Evolutionary conservation across 176 grass and related monocot species (phyloP).

Genomic region (Ensete glaucum): DNA sequence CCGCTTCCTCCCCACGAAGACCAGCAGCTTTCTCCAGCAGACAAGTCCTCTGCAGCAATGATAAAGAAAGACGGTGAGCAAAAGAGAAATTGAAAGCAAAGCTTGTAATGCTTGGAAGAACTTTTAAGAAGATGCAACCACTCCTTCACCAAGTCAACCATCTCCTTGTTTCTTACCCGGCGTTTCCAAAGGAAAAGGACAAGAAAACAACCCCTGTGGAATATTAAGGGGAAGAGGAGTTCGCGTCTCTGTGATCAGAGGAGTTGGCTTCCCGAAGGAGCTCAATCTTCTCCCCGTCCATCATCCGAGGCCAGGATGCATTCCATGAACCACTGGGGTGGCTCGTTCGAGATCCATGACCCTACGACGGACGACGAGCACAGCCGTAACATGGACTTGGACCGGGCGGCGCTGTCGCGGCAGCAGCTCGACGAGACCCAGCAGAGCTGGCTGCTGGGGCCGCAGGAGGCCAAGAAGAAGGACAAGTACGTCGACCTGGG

Average conservation of each 20-base stretch:
- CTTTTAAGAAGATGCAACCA: slow-evolving; percentile 1
- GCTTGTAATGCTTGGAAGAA: not conserved
- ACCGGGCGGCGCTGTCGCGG: slow-evolving; percentile 55
- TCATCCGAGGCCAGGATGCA: not conserved
- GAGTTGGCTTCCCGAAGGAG: not conserved
- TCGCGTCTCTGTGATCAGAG: not conserved
- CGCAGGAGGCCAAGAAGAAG: slow-evolving; percentile 84
- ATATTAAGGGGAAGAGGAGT: not conserved
- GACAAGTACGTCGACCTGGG: slow-evolving; percentile 88
- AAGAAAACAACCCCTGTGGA: not conserved
- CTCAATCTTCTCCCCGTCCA: not conserved
- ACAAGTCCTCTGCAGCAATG: too few relatives aligned
- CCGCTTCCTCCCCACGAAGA: not conserved
- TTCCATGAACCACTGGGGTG: slow-evolving; percentile 79
- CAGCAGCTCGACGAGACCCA: slow-evolving; percentile 87
- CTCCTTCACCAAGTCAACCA: slow-evolving; percentile 25
- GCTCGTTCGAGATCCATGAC: slow-evolving; percentile 74
- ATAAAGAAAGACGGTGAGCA: too few relatives aligned
- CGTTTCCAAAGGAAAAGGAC: not conserved
- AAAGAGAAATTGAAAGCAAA: too few relatives aligned
- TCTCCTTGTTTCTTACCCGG: not conserved
- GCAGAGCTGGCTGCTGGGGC: slow-evolving; percentile 86
- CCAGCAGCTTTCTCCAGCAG: not conserved
- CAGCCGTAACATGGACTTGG: slow-evolving; percentile 71
- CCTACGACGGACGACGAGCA: slow-evolving; percentile 58